These are phyloP conservation scores for Castanea mollissima DNA, from an alignment of 306 rosid species.

Conservation along the genomic window DNA sequence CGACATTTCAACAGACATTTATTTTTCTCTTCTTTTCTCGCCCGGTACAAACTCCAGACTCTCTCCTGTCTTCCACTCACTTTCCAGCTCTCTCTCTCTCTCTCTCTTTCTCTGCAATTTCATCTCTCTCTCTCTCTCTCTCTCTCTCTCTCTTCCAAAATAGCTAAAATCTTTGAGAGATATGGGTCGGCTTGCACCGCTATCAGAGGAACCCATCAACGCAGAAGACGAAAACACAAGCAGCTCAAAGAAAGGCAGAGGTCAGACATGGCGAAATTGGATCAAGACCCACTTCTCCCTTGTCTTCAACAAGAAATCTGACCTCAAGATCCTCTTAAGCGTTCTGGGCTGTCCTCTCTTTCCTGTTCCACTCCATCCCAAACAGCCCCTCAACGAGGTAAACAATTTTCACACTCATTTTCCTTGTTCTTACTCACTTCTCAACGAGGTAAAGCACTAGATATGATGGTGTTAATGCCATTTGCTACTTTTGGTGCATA, in stretches of 20 bases:
- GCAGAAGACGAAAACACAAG: constrained; percentile 44
- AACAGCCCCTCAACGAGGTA: constrained; percentile 58
- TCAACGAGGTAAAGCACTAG: too few relatives aligned
- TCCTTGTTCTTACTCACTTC: too few relatives aligned
- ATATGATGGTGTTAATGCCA: too few relatives aligned
- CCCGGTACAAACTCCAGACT: too few relatives aligned
- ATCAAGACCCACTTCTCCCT: constrained; percentile 72
- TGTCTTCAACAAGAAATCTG: constrained; percentile 59
- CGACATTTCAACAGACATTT: neutral
- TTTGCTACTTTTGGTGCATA: too few relatives aligned
- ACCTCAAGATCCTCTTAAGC: constrained; percentile 78
- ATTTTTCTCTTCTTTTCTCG: too few relatives aligned
- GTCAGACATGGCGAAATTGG: constrained; percentile 83
- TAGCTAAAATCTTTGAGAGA: constrained; percentile 11
- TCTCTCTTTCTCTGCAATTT: neutral
- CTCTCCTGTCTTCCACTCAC: neutral
- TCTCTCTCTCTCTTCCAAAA: neutral
- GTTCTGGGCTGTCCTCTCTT: constrained; percentile 92
- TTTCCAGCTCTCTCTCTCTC: neutral
- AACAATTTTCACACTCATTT: neutral
- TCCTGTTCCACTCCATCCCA: constrained; percentile 58
- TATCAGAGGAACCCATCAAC: constrained; percentile 82
- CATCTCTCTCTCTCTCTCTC: neutral
- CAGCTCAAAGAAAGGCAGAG: constrained; percentile 41
- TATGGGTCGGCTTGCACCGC: constrained; percentile 72